Percentiles rank a stretch among this genome's conserved stretches.
phyloP scores from a whole-genome alignment of 78 protist genomes.

The Polysphondylium violaceum region DNA sequence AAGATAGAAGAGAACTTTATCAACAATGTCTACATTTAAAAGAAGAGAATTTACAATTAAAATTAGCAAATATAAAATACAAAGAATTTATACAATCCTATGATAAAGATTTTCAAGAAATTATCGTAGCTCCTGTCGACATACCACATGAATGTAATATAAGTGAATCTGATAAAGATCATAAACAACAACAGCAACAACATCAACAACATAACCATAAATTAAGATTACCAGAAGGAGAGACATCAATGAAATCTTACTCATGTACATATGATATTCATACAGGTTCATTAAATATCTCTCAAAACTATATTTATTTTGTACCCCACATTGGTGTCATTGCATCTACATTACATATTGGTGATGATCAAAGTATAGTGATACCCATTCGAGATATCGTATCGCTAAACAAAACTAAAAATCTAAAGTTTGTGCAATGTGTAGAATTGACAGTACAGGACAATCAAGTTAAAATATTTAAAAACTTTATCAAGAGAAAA shows the following conservation, averaged over 20 bases:
- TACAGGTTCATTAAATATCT: slow-evolving; percentile 10
- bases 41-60: slow-evolving; percentile 35
- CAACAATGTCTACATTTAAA: not conserved
- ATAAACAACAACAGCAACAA: too few species aligned
- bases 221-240: slow-evolving; percentile 30
- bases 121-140: too few species aligned
- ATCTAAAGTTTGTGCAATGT: slow-evolving; percentile 19
- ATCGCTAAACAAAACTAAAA: slow-evolving; percentile 23
- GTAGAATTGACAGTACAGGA: slow-evolving; percentile 3
- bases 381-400: slow-evolving; percentile 29
- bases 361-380: too few species aligned
- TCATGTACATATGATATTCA: slow-evolving; percentile 20
- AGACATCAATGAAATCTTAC: slow-evolving; percentile 21
- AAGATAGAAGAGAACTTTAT: slow-evolving; percentile 23
- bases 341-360: not conserved
- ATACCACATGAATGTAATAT: too few species aligned
- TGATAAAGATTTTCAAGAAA: not conserved
- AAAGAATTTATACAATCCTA: not conserved
- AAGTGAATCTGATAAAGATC: slow-evolving; percentile 31
- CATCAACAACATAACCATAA: too few species aligned
- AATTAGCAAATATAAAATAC: slow-evolving; percentile 27
- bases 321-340: not conserved
- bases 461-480: not conserved
- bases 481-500: slow-evolving; percentile 12
- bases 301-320: slow-evolving; percentile 30